These are phyloP conservation scores for Candida tropicalis DNA, from an alignment of 1,139 yeast species.

Conservation along the genomic window DNA sequence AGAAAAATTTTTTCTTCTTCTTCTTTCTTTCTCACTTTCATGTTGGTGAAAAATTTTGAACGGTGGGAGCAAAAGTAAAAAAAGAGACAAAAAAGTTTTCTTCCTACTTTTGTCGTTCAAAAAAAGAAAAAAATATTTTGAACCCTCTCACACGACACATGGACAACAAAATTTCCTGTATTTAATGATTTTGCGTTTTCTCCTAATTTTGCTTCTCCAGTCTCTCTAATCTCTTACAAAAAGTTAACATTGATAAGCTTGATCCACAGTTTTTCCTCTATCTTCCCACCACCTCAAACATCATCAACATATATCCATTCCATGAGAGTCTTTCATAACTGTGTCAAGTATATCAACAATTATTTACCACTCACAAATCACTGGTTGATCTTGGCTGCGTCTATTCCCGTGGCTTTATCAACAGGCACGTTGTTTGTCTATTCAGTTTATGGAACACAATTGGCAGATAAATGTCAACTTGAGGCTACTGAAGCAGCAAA, in stretches of 20 bases:
- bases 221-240: neutral
- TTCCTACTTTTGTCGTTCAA: too few relatives aligned
- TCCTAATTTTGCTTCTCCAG: neutral
- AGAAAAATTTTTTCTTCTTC: constrained; percentile 7
- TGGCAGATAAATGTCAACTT: constrained; percentile 32
- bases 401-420: constrained; percentile 36
- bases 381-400: constrained; percentile 28
- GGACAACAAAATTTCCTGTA: neutral
- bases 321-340: constrained; percentile 20
- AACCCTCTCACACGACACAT: constrained; percentile 2
- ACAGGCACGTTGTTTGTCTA: constrained; percentile 38
- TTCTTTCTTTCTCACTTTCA: neutral
- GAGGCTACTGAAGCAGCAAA: constrained; percentile 32
- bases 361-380: constrained; percentile 31
- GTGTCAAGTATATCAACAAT: constrained; percentile 21
- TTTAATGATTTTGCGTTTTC: constrained; percentile 1
- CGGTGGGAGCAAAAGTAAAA: neutral
- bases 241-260: neutral
- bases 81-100: neutral
- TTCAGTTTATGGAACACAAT: constrained; percentile 36
- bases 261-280: constrained; percentile 4
- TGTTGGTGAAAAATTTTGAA: constrained; percentile 12
- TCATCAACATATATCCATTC: neutral
- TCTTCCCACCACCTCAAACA: neutral
- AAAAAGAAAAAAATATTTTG: neutral